Percentiles rank a stretch among this genome's conserved stretches.
These are phyloP conservation scores for Pseudogymnoascus sp. DNA, from an alignment of 2,329 filamentous ascomycete species.

Conservation along the genomic window DNA sequence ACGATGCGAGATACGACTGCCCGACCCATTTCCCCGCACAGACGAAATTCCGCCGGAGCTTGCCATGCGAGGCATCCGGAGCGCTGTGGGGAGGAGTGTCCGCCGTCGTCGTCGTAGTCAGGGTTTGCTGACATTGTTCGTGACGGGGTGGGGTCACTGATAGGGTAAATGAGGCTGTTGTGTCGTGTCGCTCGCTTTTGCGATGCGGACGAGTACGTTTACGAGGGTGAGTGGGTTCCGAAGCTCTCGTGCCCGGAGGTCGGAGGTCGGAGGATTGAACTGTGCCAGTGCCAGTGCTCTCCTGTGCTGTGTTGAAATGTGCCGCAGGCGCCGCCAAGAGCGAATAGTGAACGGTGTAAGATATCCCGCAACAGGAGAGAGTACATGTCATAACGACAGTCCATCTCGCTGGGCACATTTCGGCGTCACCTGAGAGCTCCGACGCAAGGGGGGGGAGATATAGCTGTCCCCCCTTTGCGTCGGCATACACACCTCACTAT, in stretches of 20 bases:
- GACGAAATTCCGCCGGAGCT: not conserved
- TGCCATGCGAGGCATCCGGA: not conserved
- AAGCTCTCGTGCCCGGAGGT: not conserved
- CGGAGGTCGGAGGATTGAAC: too few relatives aligned
- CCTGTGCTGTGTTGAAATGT: too few relatives aligned
- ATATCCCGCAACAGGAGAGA: not conserved
- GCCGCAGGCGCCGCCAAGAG: not conserved
- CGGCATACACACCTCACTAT: not conserved
- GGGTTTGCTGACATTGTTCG: not conserved
- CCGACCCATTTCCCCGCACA: not conserved
- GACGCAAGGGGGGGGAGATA: not conserved
- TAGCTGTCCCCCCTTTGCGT: not conserved
- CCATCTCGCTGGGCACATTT: not conserved
- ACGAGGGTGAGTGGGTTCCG: not conserved
- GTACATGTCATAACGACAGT: not conserved
- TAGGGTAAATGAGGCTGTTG: not conserved
- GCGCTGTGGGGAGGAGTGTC: not conserved
- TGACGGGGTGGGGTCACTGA: not conserved
- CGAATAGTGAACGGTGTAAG: not conserved
- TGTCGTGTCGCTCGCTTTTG: not conserved
- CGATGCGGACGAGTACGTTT: not conserved
- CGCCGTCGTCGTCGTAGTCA: too few relatives aligned
- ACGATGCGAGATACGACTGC: not conserved
- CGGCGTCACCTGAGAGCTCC: not conserved
- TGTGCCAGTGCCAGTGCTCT: too few relatives aligned